These are phyloP conservation scores for Helotiales sp. DNA, from an alignment of 2,329 filamentous ascomycete species.

Conservation along the genomic window DNA sequence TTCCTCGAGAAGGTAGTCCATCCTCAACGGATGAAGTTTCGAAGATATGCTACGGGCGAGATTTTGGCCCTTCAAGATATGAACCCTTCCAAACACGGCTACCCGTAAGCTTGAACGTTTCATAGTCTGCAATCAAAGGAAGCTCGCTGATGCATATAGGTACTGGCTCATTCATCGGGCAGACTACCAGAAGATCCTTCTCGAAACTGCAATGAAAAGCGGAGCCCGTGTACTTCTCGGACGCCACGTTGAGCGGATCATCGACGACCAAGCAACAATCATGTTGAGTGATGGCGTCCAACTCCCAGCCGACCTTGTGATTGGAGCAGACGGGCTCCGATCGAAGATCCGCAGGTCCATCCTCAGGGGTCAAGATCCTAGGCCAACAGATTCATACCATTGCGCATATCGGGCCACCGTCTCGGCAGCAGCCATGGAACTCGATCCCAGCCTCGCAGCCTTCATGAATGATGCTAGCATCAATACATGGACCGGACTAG, in stretches of 20 bases:
- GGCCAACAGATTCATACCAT: constrained; percentile 32
- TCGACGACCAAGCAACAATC: constrained; percentile 1
- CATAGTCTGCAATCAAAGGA: too few relatives aligned
- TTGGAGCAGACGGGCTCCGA: constrained; percentile 18
- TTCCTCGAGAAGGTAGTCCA: background rate
- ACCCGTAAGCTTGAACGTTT: background rate
- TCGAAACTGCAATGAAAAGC: constrained; percentile 4
- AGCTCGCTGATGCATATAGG: constrained; percentile 1
- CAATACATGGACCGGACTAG: constrained; percentile 65
- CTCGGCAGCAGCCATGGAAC: constrained; percentile 42
- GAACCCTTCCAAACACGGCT: constrained; percentile 4
- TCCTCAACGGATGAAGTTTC: constrained; percentile 1
- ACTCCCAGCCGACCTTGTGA: constrained; percentile 11
- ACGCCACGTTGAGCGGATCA: constrained; percentile 1
- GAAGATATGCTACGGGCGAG: constrained; percentile 6
- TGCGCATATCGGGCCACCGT: constrained; percentile 63
- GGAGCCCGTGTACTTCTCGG: constrained; percentile 3
- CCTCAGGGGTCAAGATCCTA: background rate
- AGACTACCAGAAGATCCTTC: constrained; percentile 15
- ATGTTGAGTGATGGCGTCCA: constrained; percentile 1
- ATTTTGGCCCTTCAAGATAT: background rate
- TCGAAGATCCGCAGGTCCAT: constrained; percentile 9
- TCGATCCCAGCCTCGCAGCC: constrained; percentile 40
- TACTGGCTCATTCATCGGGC: constrained; percentile 15
- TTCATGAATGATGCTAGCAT: constrained; percentile 52